These are phyloP conservation scores for Choanephora cucurbitarum DNA, from an alignment of 371 early-diverging fungal species.

Conservation along the genomic window DNA sequence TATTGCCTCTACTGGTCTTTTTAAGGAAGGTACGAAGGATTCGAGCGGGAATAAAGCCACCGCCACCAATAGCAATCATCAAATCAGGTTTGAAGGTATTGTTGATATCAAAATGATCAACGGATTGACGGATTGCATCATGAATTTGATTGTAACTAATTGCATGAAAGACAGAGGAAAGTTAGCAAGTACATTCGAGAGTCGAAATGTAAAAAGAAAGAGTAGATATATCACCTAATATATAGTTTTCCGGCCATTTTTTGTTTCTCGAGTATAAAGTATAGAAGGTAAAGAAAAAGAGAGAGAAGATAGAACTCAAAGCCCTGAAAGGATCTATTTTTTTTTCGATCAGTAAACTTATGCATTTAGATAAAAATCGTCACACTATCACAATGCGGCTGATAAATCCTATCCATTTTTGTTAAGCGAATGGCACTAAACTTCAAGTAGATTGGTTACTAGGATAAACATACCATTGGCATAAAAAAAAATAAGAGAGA, in stretches of 20 bases:
- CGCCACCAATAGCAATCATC: constrained; percentile 65
- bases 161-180: background rate
- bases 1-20: constrained; percentile 67
- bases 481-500: too few relatives aligned
- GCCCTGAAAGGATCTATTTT: background rate
- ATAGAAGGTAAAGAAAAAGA: background rate
- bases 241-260: constrained; percentile 41
- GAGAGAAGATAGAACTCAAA: constrained; percentile 1
- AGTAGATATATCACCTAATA: constrained; percentile 47
- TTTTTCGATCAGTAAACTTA: background rate
- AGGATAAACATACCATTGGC: too few relatives aligned
- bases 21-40: constrained; percentile 75
- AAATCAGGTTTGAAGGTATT: constrained; percentile 68
- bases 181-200: too few relatives aligned
- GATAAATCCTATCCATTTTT: too few relatives aligned
- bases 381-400: too few relatives aligned
- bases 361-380: too few relatives aligned
- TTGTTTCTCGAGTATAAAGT: background rate
- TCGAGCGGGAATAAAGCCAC: constrained; percentile 78
- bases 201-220: too few relatives aligned
- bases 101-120: constrained; percentile 57
- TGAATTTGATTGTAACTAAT: constrained; percentile 75
- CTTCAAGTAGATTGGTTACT: too few relatives aligned
- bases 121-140: constrained; percentile 62
- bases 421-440: too few relatives aligned